Percentiles rank a stretch among this genome's conserved stretches.
Conservation (phyloP, 306 rosid species). For the Cyamopsis tetragonoloba region DNA sequence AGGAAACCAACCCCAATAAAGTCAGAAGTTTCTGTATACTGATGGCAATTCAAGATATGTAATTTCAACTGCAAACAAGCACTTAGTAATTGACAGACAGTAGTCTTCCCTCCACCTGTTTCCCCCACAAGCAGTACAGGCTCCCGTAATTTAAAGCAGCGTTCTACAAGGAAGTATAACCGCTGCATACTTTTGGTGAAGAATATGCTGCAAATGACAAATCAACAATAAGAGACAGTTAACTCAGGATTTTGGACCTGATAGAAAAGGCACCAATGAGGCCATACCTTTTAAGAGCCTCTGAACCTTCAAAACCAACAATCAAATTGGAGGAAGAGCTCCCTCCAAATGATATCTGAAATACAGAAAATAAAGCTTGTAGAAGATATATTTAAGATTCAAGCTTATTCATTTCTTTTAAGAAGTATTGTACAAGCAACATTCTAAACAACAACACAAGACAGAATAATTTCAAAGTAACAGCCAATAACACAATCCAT, state of each 20-base stretch:
- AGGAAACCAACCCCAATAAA: slow-evolving; percentile 83
- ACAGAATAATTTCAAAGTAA: neutral
- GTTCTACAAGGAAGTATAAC: slow-evolving; percentile 73
- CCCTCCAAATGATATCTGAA: slow-evolving; percentile 37
- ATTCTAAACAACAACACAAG: neutral
- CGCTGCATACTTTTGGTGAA: slow-evolving; percentile 77
- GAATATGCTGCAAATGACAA: slow-evolving; percentile 45
- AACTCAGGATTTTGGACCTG: neutral
- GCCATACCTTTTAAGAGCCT: slow-evolving; percentile 48
- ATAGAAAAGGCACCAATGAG: slow-evolving; percentile 1
- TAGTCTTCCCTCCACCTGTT: slow-evolving; percentile 99
- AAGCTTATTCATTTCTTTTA: neutral
- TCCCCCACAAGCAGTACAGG: slow-evolving; percentile 97
- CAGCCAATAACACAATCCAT: neutral
- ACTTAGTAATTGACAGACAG: slow-evolving; percentile 87
- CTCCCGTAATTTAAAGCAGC: slow-evolving; percentile 66
- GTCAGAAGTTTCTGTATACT: slow-evolving; percentile 92
- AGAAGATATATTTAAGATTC: neutral
- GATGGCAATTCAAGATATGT: slow-evolving; percentile 89
- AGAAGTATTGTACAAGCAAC: slow-evolving; percentile 8
- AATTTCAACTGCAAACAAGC: slow-evolving; percentile 54
- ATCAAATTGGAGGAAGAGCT: slow-evolving; percentile 31
- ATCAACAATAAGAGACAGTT: slow-evolving; percentile 14
- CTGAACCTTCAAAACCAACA: slow-evolving; percentile 32
- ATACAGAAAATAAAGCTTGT: neutral